These are phyloP conservation scores for Clausena lansium DNA, from an alignment of 345 rosid species.

Conservation along the genomic window DNA sequence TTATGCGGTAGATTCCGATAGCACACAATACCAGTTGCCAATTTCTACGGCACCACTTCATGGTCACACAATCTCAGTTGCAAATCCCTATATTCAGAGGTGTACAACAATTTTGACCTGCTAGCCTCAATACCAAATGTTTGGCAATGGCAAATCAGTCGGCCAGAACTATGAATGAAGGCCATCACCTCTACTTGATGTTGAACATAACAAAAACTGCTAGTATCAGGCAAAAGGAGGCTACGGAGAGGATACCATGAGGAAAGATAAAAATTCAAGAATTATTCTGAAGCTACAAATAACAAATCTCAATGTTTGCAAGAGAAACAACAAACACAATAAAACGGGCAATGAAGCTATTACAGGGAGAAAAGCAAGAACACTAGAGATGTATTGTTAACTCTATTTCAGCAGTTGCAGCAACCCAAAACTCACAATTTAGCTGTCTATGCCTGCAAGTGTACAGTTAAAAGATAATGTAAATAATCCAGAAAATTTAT, in stretches of 20 bases:
- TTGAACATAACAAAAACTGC: neutral
- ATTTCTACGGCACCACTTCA: too few relatives aligned
- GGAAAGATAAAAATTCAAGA: slow-evolving; percentile 11
- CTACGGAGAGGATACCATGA: slow-evolving; percentile 17
- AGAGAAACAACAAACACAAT: slow-evolving; percentile 18
- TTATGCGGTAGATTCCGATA: too few relatives aligned
- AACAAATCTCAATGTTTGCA: slow-evolving; percentile 31
- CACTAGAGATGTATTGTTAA: slow-evolving; percentile 2
- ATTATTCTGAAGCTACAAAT: slow-evolving; percentile 39
- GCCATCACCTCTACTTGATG: neutral
- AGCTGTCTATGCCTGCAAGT: slow-evolving; percentile 42
- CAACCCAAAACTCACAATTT: slow-evolving; percentile 13
- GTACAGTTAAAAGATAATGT: neutral
- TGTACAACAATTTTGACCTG: neutral
- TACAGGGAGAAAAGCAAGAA: slow-evolving; percentile 9
- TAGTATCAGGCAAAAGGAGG: neutral
- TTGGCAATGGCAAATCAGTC: neutral
- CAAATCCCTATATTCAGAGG: too few relatives aligned
- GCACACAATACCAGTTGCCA: too few relatives aligned
- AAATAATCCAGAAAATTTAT: neutral
- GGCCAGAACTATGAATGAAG: neutral
- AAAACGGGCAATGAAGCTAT: slow-evolving; percentile 8
- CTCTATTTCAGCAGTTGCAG: slow-evolving; percentile 10
- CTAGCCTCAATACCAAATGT: neutral
- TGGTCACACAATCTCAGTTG: too few relatives aligned